Evolutionary conservation across 108 stramenopile species (phyloP), one percentile per base, ranked within the genome.

Genomic region (Nitzschia sp.): DNA sequence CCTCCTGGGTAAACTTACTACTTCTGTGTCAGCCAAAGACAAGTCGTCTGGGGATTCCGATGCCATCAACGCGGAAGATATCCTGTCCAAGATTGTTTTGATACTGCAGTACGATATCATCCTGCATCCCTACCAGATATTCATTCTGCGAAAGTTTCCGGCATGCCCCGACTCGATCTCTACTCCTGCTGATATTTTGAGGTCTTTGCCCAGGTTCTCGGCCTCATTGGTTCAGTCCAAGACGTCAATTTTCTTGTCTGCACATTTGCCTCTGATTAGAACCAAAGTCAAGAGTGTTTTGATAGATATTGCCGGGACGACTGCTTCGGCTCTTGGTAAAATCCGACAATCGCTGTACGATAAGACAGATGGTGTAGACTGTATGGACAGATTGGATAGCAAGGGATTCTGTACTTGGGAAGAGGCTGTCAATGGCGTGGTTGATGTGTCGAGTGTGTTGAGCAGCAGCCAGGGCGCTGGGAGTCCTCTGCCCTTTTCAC

Each of bases 331-430:
- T 9, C 68, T 95, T 34, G 94, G 91, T 55, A 82, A 90, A 21
- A 95, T 95, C 57, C 86, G 94, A 3, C 94, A 95, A 65, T 80
- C 85, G 0, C 62, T 95, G 35, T 95, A 92, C 62, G 94, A 95
- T 64, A 92, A 89, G 48, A 95, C 94, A 1, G 89, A 92, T 59
- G 94, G 94, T 1, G 64, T 73, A 9, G 89, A 94, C 52, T 86
- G 87, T 58, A 73, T 74, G 66, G 58, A 63, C 61, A 38, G 38
- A 16, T 66, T 91, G 45, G 63, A 73, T 29, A 58, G 44, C 11
- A 78, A 77, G 45, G 84, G 84, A 4, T 56, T 86, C 21, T 86
- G 87, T 61, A 69, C 73, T 1, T 95, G 94, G 94, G 87, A 90
- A 19, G 91, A 91, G 26, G 94, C 94, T n/a, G 82, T 91, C 13